phyloP scores from a whole-genome alignment of 441 rosid species.

The Bocquillonia castaneifolia region DNA sequence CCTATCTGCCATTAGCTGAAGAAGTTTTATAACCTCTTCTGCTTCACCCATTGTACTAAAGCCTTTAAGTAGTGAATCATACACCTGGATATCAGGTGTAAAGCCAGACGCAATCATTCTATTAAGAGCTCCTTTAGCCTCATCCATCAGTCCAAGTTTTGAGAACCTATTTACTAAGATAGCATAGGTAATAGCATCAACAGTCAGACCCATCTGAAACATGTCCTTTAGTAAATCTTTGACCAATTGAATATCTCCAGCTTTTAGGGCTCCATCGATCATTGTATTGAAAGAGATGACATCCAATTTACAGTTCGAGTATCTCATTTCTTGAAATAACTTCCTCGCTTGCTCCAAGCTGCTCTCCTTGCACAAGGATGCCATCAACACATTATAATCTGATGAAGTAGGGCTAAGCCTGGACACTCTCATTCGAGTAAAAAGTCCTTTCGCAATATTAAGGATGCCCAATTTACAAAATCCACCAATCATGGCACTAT shows the following conservation, averaged over 20 bases:
- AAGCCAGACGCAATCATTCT: slow-evolving; percentile 54
- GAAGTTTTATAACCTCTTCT: slow-evolving; percentile 40
- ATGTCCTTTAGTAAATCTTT: slow-evolving; percentile 46
- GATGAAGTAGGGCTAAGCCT: slow-evolving; percentile 34
- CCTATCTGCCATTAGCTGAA: slow-evolving; percentile 45
- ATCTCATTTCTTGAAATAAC: slow-evolving; percentile 51
- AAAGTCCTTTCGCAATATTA: slow-evolving; percentile 62
- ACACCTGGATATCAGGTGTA: slow-evolving; percentile 39
- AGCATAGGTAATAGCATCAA: slow-evolving; percentile 50
- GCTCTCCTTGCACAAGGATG: slow-evolving; percentile 56
- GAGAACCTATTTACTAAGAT: slow-evolving; percentile 48
- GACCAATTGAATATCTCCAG: slow-evolving; percentile 46
- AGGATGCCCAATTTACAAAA: slow-evolving; percentile 48
- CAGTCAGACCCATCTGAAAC: slow-evolving; percentile 46
- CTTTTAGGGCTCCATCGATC: slow-evolving; percentile 56
- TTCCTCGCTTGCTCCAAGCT: slow-evolving; percentile 58
- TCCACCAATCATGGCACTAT: slow-evolving; percentile 49
- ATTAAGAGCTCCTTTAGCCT: slow-evolving; percentile 47
- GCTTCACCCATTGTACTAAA: slow-evolving; percentile 39
- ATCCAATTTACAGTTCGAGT: slow-evolving; percentile 34
- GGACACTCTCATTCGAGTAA: slow-evolving; percentile 42
- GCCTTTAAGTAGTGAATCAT: slow-evolving; percentile 58
- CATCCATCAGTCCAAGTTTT: slow-evolving; percentile 49
- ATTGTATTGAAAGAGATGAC: slow-evolving; percentile 45
- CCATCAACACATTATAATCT: slow-evolving; percentile 49